Evolutionary conservation across 805 yeast species (phyloP).

Genomic region (Kodamaea lidongshanica): DNA sequence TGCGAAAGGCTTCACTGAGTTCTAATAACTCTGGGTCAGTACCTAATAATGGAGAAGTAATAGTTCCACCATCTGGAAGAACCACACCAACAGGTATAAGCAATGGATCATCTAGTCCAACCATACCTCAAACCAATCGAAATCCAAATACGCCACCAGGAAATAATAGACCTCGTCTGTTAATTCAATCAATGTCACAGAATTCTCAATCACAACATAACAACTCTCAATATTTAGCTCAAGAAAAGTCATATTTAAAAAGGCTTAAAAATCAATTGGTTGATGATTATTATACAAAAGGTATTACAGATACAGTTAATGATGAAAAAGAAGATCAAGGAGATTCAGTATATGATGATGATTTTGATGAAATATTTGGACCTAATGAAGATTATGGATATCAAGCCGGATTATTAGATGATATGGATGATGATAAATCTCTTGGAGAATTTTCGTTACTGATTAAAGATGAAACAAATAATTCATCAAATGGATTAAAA

Average conservation of each 20-base stretch:
- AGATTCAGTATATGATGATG: constrained; percentile 19
- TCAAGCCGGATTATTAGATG: constrained; percentile 27
- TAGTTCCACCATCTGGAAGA: too few species aligned
- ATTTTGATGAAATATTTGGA: constrained; percentile 29
- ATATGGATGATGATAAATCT: constrained; percentile 38
- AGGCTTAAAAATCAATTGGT: constrained; percentile 54
- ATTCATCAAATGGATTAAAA: constrained; percentile 5
- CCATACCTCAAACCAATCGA: neutral
- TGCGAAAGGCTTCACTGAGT: too few species aligned
- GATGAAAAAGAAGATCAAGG: constrained; percentile 22
- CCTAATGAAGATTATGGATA: constrained; percentile 19
- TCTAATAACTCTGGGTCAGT: too few species aligned
- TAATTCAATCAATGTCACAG: constrained; percentile 14
- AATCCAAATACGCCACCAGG: neutral
- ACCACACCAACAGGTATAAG: too few species aligned
- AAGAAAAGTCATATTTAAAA: constrained; percentile 61
- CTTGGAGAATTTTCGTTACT: constrained; percentile 44
- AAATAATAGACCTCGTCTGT: constrained; percentile 12
- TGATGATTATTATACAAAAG: constrained; percentile 71
- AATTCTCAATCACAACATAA: constrained; percentile 12
- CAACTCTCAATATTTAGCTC: constrained; percentile 45
- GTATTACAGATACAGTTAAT: constrained; percentile 42
- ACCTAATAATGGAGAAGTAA: too few species aligned
- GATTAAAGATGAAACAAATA: constrained; percentile 13
- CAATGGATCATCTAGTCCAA: too few species aligned